Evolutionary conservation across 2,329 filamentous ascomycete species (phyloP).

Genomic region (Macroventuria anomochaeta): DNA sequence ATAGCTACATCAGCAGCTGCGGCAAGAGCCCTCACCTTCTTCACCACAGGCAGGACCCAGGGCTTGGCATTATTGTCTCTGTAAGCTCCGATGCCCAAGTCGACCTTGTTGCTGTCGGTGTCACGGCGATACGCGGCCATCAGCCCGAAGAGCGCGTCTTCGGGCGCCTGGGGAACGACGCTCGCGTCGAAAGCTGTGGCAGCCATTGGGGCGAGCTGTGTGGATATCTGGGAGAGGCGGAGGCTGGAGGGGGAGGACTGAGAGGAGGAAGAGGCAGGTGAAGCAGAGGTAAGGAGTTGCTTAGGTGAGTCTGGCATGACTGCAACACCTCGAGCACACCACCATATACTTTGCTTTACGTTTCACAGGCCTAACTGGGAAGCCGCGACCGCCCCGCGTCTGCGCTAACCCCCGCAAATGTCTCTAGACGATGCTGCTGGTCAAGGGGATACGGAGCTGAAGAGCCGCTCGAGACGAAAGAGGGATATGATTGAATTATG

Average conservation of each 20-base stretch:
- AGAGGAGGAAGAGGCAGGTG: slow-evolving; percentile 22
- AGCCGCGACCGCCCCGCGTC: slow-evolving; percentile 22
- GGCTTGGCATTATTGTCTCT: slow-evolving; percentile 94
- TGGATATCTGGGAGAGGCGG: slow-evolving; percentile 64
- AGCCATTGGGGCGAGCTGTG: slow-evolving; percentile 71
- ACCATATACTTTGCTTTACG: slow-evolving; percentile 27
- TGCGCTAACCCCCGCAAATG: slow-evolving; percentile 39
- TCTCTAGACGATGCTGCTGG: slow-evolving; percentile 17
- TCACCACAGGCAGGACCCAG: slow-evolving; percentile 95
- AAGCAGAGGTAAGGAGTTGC: slow-evolving; percentile 14
- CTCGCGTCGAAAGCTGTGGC: slow-evolving; percentile 76
- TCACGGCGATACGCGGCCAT: slow-evolving; percentile 89
- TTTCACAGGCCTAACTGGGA: slow-evolving; percentile 31
- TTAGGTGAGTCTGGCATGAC: slow-evolving; percentile 37
- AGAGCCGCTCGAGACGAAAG: slow-evolving; percentile 18
- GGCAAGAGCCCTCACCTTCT: slow-evolving; percentile 71
- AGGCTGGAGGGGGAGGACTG: slow-evolving; percentile 38
- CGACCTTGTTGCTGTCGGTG: slow-evolving; percentile 78
- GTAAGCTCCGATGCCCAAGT: slow-evolving; percentile 94
- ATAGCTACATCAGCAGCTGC: not conserved
- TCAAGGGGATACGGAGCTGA: slow-evolving; percentile 29
- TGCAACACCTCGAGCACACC: slow-evolving; percentile 20
- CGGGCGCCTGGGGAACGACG: slow-evolving; percentile 85
- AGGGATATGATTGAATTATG: slow-evolving; percentile 2
- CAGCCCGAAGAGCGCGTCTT: slow-evolving; percentile 93